Evolutionary conservation across 1,284 basidiomycete genomes (phyloP).

Genomic region (Cryptococcus sp.): DNA sequence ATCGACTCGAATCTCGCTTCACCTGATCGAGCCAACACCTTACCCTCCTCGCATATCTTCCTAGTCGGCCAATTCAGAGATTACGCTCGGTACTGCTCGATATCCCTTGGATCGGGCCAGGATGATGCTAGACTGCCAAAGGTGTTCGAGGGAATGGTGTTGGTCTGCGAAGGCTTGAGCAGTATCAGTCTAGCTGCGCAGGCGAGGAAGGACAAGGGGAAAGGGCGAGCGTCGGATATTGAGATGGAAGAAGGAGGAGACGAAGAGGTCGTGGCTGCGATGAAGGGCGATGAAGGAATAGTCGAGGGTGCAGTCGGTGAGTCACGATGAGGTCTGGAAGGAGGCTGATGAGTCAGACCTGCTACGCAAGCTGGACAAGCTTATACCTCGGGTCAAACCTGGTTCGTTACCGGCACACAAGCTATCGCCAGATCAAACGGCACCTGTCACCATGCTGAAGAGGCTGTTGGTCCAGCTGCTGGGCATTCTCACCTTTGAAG

Average conservation of each 20-base stretch:
- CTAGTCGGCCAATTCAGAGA: constrained; percentile 18
- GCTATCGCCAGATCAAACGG: constrained; percentile 40
- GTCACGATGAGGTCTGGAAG: constrained; percentile 20
- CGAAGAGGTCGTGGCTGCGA: constrained; percentile 20
- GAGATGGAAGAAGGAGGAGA: constrained; percentile 3
- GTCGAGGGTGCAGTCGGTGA: constrained; percentile 60
- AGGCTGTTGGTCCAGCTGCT: constrained; percentile 68
- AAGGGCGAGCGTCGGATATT: not conserved
- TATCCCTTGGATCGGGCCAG: constrained; percentile 19
- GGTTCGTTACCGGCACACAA: constrained; percentile 24
- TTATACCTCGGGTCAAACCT: constrained; percentile 65
- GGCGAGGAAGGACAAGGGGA: constrained; percentile 10
- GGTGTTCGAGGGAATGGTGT: constrained; percentile 70
- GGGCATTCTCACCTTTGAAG: constrained; percentile 63
- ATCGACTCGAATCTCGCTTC: constrained; percentile 66
- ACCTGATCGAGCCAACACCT: constrained; percentile 4
- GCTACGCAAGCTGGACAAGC: constrained; percentile 61
- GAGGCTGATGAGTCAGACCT: constrained; percentile 45
- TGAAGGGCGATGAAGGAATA: constrained; percentile 44
- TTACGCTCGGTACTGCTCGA: constrained; percentile 22
- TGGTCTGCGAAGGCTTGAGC: constrained; percentile 68
- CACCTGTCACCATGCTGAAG: constrained; percentile 62
- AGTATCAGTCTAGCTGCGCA: constrained; percentile 59
- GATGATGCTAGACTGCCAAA: constrained; percentile 48
- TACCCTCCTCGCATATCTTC: constrained; percentile 12